These are phyloP conservation scores for Aspergillus homomorphus DNA, from an alignment of 495 filamentous ascomycete species.

Conservation along the genomic window DNA sequence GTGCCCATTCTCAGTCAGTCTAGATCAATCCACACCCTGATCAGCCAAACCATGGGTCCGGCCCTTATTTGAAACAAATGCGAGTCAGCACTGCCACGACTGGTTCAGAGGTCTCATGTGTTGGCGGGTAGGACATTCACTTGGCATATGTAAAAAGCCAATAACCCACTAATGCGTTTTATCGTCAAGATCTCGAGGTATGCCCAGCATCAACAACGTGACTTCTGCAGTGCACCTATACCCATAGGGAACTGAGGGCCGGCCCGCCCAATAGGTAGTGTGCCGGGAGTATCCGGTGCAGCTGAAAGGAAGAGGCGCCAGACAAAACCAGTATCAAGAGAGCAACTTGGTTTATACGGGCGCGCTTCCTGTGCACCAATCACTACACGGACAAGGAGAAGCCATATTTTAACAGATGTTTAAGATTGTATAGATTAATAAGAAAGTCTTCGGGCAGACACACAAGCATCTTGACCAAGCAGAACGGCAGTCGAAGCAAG, in stretches of 20 bases:
- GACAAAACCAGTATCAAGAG: too few relatives aligned
- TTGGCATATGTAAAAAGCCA: background rate
- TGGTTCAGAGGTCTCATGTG: background rate
- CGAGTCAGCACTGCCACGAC: background rate
- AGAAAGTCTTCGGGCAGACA: background rate
- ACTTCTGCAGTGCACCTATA: too few relatives aligned
- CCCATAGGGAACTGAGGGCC: too few relatives aligned
- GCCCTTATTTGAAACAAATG: background rate
- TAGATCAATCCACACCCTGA: too few relatives aligned
- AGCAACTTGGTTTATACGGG: too few relatives aligned
- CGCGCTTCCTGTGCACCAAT: too few relatives aligned
- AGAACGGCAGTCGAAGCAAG: background rate
- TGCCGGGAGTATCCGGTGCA: too few relatives aligned
- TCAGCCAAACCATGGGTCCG: background rate
- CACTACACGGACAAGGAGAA: background rate
- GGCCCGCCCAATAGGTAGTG: too few relatives aligned
- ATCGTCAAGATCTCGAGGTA: too few relatives aligned
- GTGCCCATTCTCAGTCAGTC: too few relatives aligned
- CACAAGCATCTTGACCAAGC: background rate
- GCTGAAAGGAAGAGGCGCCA: too few relatives aligned
- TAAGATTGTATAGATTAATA: background rate
- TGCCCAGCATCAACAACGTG: too few relatives aligned
- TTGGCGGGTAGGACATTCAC: background rate
- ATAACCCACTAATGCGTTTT: background rate
- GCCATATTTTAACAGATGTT: background rate